Percentiles rank a stretch among this genome's conserved stretches.
Conservation (phyloP, 1,284 basidiomycete genomes). For the Ganoderma leucocontextum region DNA sequence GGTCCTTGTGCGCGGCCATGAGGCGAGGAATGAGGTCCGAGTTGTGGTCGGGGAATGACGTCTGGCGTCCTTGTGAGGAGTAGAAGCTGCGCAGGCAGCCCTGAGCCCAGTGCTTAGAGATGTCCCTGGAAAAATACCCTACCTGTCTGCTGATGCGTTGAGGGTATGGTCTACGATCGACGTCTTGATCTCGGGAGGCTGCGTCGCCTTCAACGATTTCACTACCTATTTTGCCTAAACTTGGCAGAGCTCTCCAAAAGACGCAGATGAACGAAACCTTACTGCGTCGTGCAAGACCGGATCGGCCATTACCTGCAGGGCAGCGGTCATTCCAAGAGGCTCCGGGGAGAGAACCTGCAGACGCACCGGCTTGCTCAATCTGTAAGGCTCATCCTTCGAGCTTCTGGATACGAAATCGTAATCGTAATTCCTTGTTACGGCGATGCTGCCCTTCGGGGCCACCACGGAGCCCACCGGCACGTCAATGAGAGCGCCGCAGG, state of each 20-base stretch:
- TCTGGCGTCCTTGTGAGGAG: constrained; percentile 84
- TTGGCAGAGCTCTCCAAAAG: background rate
- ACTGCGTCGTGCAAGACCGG: constrained; percentile 35
- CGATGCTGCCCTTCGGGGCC: constrained; percentile 72
- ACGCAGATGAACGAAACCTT: constrained; percentile 23
- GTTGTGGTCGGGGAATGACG: constrained; percentile 83
- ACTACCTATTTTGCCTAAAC: constrained; percentile 49
- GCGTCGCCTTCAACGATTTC: constrained; percentile 53
- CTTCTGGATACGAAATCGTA: constrained; percentile 68
- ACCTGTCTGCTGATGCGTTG: constrained; percentile 85
- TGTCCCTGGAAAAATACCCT: constrained; percentile 18
- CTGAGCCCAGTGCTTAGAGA: constrained; percentile 16
- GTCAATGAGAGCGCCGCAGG: constrained; percentile 79
- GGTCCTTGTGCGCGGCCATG: constrained; percentile 53
- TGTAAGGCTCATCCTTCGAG: constrained; percentile 62
- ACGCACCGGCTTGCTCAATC: constrained; percentile 74
- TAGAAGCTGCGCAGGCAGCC: constrained; percentile 67
- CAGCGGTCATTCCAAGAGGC: constrained; percentile 1
- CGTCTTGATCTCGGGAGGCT: constrained; percentile 48
- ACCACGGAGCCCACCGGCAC: constrained; percentile 79
- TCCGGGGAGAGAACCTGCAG: constrained; percentile 10
- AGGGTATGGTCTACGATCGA: constrained; percentile 57
- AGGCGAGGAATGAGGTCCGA: constrained; percentile 68
- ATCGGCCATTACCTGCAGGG: constrained; percentile 44
- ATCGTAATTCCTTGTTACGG: constrained; percentile 80